phyloP scores from a whole-genome alignment of 1,139 yeast genomes.

The Pichia norvegensis region DNA sequence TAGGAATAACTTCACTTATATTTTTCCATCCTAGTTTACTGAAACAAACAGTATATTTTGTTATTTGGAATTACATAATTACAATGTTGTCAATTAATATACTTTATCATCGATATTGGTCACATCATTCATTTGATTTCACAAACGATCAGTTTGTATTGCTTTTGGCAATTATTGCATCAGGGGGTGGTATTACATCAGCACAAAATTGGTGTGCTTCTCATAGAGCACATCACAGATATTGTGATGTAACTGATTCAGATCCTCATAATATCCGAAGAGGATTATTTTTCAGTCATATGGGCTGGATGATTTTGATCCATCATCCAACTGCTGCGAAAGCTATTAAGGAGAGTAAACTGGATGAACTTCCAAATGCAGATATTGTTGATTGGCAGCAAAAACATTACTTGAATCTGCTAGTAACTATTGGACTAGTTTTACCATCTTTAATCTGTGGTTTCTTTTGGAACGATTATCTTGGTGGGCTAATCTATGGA shows the following conservation, averaged over 20 bases:
- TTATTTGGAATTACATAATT: slow-evolving; percentile 33
- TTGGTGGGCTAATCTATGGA: slow-evolving; percentile 53
- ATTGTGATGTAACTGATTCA: slow-evolving; percentile 51
- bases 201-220: slow-evolving; percentile 56
- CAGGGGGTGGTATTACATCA: slow-evolving; percentile 57
- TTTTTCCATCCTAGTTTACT: slow-evolving; percentile 18
- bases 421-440: slow-evolving; percentile 39
- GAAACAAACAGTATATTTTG: slow-evolving; percentile 27
- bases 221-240: slow-evolving; percentile 66
- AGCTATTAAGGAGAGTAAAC: slow-evolving; percentile 30
- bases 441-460: slow-evolving; percentile 44
- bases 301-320: slow-evolving; percentile 55
- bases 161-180: slow-evolving; percentile 46
- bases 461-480: slow-evolving; percentile 38
- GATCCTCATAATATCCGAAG: slow-evolving; percentile 61
- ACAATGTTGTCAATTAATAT: slow-evolving; percentile 40
- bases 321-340: slow-evolving; percentile 39
- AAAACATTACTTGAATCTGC: slow-evolving; percentile 37
- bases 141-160: slow-evolving; percentile 33
- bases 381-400: slow-evolving; percentile 54
- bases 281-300: slow-evolving; percentile 53
- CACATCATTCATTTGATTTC: slow-evolving; percentile 47
- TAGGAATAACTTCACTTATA: slow-evolving; percentile 21
- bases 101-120: slow-evolving; percentile 61
- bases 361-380: slow-evolving; percentile 30